Base-by-base conservation (phyloP, 768 basidiomycete species). In the Podaxis sp. region DNA sequence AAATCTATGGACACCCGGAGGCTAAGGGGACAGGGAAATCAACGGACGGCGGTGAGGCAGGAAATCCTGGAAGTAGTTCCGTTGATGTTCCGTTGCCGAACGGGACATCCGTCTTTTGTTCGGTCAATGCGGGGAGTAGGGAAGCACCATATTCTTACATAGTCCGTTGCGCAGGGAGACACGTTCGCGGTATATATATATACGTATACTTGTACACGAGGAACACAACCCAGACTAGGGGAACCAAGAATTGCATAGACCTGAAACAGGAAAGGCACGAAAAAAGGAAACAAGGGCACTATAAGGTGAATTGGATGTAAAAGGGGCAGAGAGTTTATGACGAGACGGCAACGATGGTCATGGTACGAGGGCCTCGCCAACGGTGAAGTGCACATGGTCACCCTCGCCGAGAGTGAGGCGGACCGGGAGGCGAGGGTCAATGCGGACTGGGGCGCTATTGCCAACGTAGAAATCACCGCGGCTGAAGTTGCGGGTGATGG, bases 381-480 rank as follows among this genome's bases (percentile, higher is more conserved):
- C 75, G 8, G 79, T 80, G 66, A 82, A 82, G 65, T 93, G 91
- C 29, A 93, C 91, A 67, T 89, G 87, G 70, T 93, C 91, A 36
- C 90, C 90, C 68, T 93, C 91, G 27, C 90, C 90, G 46, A 93
- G 80, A 22, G 89, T 91, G 36, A 93, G 84, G 63, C 89, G 79
- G 64, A 93, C 91, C 13, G 91, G 89, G 47, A 93, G 75, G 57
- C 90, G 85, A 22, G 90, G 89, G 70, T 93, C 91, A 74, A 93
- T 92, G 67, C 89, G 85, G 50, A 93, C 89, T 8, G 91, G 91
- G 1, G 90, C 91, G 66, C 88, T 91, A 40, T 80, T 85, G 59
- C 90, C 91, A 56, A 93, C 88, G 68, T 86, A 93, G 72, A 93
- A 93, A 71, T 93, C 90, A 3, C 91, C 91, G 56, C 91, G 84